A percentile compares a stretch with the other conserved stretches of the same genome.
phyloP scores from a whole-genome alignment of 2,329 filamentous ascomycete genomes.

The Colletotrichum sp. region DNA sequence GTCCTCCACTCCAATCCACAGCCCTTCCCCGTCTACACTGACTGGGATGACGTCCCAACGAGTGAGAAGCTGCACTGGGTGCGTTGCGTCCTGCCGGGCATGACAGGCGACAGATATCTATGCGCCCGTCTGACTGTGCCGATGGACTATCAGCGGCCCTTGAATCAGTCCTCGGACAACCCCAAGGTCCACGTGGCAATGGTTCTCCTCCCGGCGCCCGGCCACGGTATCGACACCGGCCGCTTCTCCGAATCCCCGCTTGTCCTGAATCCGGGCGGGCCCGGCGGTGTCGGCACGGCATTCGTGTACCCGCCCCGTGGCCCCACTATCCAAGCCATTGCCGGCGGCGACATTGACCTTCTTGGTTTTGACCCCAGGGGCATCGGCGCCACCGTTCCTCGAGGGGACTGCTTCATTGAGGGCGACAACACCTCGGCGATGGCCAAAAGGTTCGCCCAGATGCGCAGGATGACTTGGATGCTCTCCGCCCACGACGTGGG shows the following conservation, averaged over 20 bases:
- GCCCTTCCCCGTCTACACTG: slow-evolving; percentile 2
- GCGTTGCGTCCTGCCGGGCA: slow-evolving; percentile 40
- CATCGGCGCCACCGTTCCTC: slow-evolving; percentile 42
- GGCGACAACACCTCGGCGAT: not conserved
- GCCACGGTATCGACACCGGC: slow-evolving; percentile 31
- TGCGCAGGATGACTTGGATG: slow-evolving; percentile 39
- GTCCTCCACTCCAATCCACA: not conserved
- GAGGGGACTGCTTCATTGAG: slow-evolving; percentile 41
- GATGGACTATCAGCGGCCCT: slow-evolving; percentile 49
- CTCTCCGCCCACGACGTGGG: slow-evolving; percentile 33
- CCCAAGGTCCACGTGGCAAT: slow-evolving; percentile 44
- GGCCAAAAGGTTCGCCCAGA: slow-evolving; percentile 30
- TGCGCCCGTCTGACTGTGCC: slow-evolving; percentile 52
- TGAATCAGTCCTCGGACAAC: slow-evolving; percentile 36
- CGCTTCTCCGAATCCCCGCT: slow-evolving; percentile 43
- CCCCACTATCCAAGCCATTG: slow-evolving; percentile 34
- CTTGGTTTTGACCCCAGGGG: slow-evolving; percentile 56
- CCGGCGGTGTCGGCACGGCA: slow-evolving; percentile 45
- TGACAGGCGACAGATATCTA: slow-evolving; percentile 26
- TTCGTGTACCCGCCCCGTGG: slow-evolving; percentile 31
- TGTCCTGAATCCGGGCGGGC: slow-evolving; percentile 52
- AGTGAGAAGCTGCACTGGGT: slow-evolving; percentile 50
- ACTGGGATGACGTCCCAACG: slow-evolving; percentile 43
- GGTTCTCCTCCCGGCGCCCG: slow-evolving; percentile 34
- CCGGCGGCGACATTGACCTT: slow-evolving; percentile 46